phyloP scores from a whole-genome alignment of 2,329 filamentous ascomycete species.

The Grosmannia huntii region DNA sequence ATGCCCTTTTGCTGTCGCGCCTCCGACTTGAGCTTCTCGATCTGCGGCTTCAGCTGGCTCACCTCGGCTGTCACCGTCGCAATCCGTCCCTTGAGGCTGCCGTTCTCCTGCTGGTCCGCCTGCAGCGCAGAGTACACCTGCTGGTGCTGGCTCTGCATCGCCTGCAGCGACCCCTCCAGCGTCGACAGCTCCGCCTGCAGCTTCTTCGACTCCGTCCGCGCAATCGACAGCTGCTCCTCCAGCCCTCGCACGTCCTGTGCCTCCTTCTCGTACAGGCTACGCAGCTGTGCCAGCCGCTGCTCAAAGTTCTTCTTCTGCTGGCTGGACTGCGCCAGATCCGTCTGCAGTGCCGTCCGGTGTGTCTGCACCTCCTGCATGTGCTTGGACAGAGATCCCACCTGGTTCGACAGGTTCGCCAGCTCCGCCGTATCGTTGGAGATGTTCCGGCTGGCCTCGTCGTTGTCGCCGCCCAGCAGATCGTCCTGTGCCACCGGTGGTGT shows the following conservation, averaged over 20 bases:
- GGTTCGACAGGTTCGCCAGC: conserved; percentile 89
- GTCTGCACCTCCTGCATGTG: conserved; percentile 90
- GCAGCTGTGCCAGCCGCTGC: conserved; percentile 71
- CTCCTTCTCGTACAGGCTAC: conserved; percentile 85
- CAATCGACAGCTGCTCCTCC: conserved; percentile 67
- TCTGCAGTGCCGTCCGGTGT: conserved; percentile 67
- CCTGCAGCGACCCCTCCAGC: conserved; percentile 67
- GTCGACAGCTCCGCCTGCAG: conserved; percentile 73
- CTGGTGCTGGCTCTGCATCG: conserved; percentile 71
- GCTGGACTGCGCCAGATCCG: conserved; percentile 67
- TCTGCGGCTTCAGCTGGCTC: conserved; percentile 69
- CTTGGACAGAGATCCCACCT: conserved; percentile 78
- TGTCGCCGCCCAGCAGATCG: conserved; percentile 81
- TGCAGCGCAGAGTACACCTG: conserved; percentile 63
- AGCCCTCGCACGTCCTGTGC: conserved; percentile 72
- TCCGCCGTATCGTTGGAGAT: conserved; percentile 83
- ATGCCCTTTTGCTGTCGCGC: conserved; percentile 91
- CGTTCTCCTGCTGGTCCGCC: conserved; percentile 81
- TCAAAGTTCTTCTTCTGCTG: conserved; percentile 92
- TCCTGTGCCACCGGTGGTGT: conserved; percentile 35
- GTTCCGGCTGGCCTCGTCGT: conserved; percentile 79
- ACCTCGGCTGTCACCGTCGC: conserved; percentile 72
- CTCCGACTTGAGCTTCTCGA: conserved; percentile 87
- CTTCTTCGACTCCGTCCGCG: conserved; percentile 71
- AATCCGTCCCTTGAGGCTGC: conserved; percentile 75